A percentile compares a stretch with the other conserved stretches of the same genome.
phyloP scores from a whole-genome alignment of 495 filamentous ascomycete genomes.

The Hypoxylon rickii region DNA sequence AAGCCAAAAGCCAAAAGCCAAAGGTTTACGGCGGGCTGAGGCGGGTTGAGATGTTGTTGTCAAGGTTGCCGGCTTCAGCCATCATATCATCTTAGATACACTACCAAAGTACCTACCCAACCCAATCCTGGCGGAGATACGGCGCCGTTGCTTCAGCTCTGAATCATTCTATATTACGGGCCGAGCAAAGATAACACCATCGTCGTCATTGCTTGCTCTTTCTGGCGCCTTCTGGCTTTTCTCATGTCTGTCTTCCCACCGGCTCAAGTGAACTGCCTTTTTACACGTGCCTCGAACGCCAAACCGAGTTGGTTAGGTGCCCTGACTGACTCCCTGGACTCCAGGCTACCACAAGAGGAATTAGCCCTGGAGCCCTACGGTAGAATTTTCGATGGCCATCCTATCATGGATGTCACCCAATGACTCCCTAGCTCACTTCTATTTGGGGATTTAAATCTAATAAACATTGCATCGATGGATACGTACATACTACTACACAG shows the following conservation, averaged over 20 bases:
- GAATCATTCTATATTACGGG: slow-evolving; percentile 21
- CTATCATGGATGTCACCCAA: slow-evolving; percentile 12
- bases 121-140: slow-evolving; percentile 7
- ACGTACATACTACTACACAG: too few species aligned
- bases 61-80: slow-evolving; percentile 2
- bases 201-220: slow-evolving; percentile 4
- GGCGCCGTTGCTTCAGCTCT: not conserved
- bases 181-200: slow-evolving; percentile 22
- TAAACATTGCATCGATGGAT: too few species aligned
- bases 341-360: too few species aligned
- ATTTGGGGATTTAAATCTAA: slow-evolving; percentile 6
- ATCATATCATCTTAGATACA: not conserved
- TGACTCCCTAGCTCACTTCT: slow-evolving; percentile 4
- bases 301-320: slow-evolving; percentile 14
- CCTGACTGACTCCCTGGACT: too few species aligned
- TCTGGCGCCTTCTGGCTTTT: too few species aligned
- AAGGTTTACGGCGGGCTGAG: slow-evolving; percentile 2
- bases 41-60: slow-evolving; percentile 11
- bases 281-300: slow-evolving; percentile 19
- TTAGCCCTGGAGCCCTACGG: not conserved
- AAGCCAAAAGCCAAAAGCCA: slow-evolving; percentile 5
- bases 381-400: slow-evolving; percentile 15
- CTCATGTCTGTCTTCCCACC: too few species aligned
- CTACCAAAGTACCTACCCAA: slow-evolving; percentile 3
- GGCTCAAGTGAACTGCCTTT: slow-evolving; percentile 11